Base-by-base conservation (phyloP, 345 rosid genomes). In the Pistacia integerrima region DNA sequence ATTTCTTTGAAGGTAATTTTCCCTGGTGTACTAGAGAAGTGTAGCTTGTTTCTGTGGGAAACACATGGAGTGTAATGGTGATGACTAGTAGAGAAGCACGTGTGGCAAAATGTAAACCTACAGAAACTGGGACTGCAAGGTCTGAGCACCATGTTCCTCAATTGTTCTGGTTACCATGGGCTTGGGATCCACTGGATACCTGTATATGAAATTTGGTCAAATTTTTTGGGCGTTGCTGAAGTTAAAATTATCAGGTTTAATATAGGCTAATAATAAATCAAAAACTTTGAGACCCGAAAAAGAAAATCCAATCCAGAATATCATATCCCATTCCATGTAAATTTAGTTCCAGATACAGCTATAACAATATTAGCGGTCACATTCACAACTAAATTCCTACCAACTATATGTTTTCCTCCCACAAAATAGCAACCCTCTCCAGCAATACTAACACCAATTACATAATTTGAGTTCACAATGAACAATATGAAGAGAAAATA, bases 81-180 rank as follows among this genome's bases (percentile, higher is more conserved):
- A 2, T 2, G 84, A 76, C 85, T 70, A 71, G 82, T 73, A 38
- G 30, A 14, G 16, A 13, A 30, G 59, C 8, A 49, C 51, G 75
- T 74, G 90, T 77, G 88, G 88, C 84, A 25, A 22, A 63, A 46
- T 75, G 70, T 54, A 55, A 74, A 69, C 88, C 83, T 9, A 58
- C n/a, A 62, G 13, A 18, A 55, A 46, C 13, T 20, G 0, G 7
- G 41, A 38, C 41, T 38, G 41, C 41, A 38, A 4, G 41, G 41
- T 38, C 41, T 38, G 41, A 6, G 41, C 41, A 4, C 7, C 41
- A 38, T 38, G 41, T 38, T 38, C 41, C 41, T 38, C 41, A 38
- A 38, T 38, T 38, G 41, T 4, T 38, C 41, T 38, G 41, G 41
- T 38, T 38, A 38, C 41, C 7, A 0, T 52, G 22, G 18, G 11